Conservation (phyloP, 192 early-diverging fungal genomes). For the Ambispora gerdemannii region DNA sequence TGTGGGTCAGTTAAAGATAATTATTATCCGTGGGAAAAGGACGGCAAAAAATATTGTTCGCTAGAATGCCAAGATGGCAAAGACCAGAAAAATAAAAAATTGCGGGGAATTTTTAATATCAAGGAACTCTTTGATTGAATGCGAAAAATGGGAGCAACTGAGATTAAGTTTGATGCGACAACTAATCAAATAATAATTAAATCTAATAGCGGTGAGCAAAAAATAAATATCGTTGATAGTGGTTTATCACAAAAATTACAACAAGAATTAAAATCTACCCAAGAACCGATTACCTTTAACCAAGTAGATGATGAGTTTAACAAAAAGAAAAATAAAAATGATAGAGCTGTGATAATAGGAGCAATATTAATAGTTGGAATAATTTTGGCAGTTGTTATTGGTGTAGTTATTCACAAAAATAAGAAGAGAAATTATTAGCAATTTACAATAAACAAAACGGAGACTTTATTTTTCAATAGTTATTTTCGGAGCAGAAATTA, state of each 20-base stretch:
- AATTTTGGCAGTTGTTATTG: neutral
- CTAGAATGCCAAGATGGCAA: neutral
- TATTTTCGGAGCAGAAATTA: conserved; percentile 10
- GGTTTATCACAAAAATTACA: neutral
- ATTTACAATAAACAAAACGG: too few species aligned
- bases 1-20: neutral
- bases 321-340: neutral
- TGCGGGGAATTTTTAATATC: neutral
- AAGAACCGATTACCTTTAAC: neutral
- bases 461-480: conserved; percentile 9
- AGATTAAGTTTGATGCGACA: neutral
- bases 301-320: neutral
- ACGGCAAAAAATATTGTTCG: neutral
- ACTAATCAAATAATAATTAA: conserved; percentile 1
- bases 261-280: neutral
- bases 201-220: neutral
- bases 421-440: neutral
- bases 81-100: neutral
- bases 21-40: neutral
- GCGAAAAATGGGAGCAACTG: neutral
- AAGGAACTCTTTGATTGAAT: neutral
- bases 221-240: neutral
- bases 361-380: neutral
- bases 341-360: neutral
- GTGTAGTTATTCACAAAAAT: neutral